phyloP scores from a whole-genome alignment of 345 rosid genomes.

The Populus tremula region DNA sequence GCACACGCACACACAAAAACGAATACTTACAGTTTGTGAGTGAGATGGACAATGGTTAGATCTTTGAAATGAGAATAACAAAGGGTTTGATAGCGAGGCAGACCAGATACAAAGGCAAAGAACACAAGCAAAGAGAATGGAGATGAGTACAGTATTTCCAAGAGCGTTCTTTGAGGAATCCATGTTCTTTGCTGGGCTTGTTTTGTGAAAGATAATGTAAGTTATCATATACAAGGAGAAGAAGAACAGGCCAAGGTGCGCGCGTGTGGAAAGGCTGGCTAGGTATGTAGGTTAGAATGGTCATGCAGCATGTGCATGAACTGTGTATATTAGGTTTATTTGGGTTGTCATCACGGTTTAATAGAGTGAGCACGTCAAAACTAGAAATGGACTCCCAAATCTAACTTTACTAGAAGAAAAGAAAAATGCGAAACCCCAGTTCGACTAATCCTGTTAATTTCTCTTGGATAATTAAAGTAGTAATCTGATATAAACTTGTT shows the following conservation, averaged over 20 bases:
- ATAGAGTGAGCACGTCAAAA: too few relatives aligned
- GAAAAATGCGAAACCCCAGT: too few relatives aligned
- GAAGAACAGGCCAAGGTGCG: not conserved
- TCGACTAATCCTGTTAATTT: too few relatives aligned
- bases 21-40: constrained; percentile 29
- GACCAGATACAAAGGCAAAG: constrained; percentile 36
- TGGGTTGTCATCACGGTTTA: too few relatives aligned
- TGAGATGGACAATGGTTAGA: not conserved
- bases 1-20: not conserved
- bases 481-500: not conserved
- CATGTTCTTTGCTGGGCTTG: constrained; percentile 18
- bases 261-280: not conserved
- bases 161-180: constrained; percentile 22
- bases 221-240: not conserved
- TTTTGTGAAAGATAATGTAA: not conserved
- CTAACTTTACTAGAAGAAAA: too few relatives aligned
- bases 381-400: too few relatives aligned
- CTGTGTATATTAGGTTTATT: too few relatives aligned
- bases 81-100: constrained; percentile 17
- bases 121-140: constrained; percentile 36
- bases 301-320: not conserved
- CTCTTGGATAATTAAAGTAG: too few relatives aligned
- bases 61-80: not conserved
- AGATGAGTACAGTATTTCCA: constrained; percentile 13
- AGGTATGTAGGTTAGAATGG: not conserved